A percentile compares a stretch with the other conserved stretches of the same genome.
These are phyloP conservation scores for Phialophora chinensis DNA, from an alignment of 2,329 filamentous ascomycete genomes.

Conservation along the genomic window DNA sequence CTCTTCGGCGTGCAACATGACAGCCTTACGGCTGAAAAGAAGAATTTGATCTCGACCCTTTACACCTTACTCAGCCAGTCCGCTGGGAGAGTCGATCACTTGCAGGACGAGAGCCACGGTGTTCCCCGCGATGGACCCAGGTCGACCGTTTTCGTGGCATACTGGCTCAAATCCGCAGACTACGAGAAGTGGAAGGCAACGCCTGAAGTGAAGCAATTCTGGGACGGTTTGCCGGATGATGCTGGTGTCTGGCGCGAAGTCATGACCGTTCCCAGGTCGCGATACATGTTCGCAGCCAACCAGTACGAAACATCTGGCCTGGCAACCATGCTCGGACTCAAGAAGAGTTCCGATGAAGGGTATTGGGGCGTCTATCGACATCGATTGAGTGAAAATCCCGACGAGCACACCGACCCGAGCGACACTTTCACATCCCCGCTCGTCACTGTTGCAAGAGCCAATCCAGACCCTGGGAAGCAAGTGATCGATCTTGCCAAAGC, in stretches of 20 bases:
- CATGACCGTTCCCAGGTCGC: constrained; percentile 30
- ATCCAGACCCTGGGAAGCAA: constrained; percentile 14
- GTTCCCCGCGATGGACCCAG: constrained; percentile 11
- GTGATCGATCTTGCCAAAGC: constrained; percentile 21
- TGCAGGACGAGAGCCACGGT: constrained; percentile 29
- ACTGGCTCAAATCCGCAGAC: constrained; percentile 21
- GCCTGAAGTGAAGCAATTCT: constrained; percentile 19
- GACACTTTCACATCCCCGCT: constrained; percentile 25
- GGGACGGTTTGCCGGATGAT: constrained; percentile 25
- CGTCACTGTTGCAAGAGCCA: constrained; percentile 17
- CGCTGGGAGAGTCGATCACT: constrained; percentile 25
- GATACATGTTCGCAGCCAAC: constrained; percentile 27
- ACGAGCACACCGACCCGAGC: constrained; percentile 23
- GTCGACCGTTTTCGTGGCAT: constrained; percentile 28
- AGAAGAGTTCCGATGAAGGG: constrained; percentile 23
- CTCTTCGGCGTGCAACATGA: constrained; percentile 30
- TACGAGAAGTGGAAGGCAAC: constrained; percentile 25
- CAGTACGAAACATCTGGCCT: constrained; percentile 21
- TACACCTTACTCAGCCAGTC: constrained; percentile 18
- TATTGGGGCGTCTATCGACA: constrained; percentile 30
- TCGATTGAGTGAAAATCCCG: constrained; percentile 21
- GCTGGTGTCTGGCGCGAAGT: constrained; percentile 31
- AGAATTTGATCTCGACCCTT: constrained; percentile 17
- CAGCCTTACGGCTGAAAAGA: constrained; percentile 24
- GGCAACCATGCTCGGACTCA: constrained; percentile 23